Percentiles rank a stretch among this genome's conserved stretches.
phyloP scores from a whole-genome alignment of 106 monocot species.

The Phalaenopsis equestris region DNA sequence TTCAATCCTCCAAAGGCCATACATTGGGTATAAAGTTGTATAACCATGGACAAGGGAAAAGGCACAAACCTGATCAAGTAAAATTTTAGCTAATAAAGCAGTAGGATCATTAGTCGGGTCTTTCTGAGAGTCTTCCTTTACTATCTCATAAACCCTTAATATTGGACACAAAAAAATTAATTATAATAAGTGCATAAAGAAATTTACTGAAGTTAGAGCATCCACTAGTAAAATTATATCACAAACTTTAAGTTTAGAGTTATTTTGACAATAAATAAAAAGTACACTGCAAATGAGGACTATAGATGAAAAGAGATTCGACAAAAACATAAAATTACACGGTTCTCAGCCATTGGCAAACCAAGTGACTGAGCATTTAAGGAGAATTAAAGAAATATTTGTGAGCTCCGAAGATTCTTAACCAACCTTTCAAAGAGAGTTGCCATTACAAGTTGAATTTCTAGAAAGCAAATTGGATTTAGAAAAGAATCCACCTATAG shows the following conservation, averaged over 20 bases:
- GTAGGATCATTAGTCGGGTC: conserved; percentile 51
- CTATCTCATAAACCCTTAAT: conserved; percentile 70
- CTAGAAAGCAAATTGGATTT: no score
- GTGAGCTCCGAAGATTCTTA: no score
- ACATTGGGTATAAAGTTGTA: not conserved
- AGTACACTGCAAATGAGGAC: no score
- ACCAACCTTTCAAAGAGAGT: no score
- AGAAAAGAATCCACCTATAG: no score
- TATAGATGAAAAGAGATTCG: no score
- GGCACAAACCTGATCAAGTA: conserved; percentile 82
- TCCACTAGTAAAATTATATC: not conserved
- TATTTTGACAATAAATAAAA: no score
- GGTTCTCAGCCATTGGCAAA: no score
- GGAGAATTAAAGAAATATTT: no score
- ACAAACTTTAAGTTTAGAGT: not conserved
- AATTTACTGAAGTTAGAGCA: not conserved
- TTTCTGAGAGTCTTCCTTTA: conserved; percentile 56
- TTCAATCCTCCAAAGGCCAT: not conserved
- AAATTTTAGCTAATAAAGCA: conserved; percentile 56
- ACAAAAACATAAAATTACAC: no score
- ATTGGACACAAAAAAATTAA: conserved; percentile 1
- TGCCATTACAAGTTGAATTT: no score
- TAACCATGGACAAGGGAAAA: not conserved
- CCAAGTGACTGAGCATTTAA: no score
- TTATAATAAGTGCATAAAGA: not conserved